A percentile compares a stretch with the other conserved stretches of the same genome.
phyloP scores from a whole-genome alignment of 2,329 filamentous ascomycete species.

The Colletotrichum agaves region DNA sequence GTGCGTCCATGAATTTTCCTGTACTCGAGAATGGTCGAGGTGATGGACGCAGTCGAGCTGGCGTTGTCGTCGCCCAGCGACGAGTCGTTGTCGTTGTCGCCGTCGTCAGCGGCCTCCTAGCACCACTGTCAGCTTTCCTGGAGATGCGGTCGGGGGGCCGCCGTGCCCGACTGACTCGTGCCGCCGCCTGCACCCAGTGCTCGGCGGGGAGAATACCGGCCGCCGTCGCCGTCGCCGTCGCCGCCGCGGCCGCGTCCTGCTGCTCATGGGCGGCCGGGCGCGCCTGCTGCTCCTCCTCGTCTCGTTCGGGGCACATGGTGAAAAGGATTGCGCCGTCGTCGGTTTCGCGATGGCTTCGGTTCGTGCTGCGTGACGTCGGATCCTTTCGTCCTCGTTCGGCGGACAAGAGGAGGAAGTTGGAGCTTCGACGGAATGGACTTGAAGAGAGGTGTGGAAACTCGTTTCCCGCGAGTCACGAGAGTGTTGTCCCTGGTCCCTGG shows the following conservation, averaged over 20 bases:
- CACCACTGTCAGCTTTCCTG: constrained; percentile 13
- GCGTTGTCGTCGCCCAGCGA: constrained; percentile 33
- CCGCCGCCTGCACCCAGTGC: constrained; percentile 33
- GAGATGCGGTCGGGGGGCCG: neutral
- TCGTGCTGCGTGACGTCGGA: neutral
- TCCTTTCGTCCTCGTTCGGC: neutral
- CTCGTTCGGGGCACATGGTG: constrained; percentile 18
- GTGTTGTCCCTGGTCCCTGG: no score
- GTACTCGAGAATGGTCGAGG: constrained; percentile 45
- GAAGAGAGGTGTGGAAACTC: constrained; percentile 1
- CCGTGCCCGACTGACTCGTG: constrained; percentile 25
- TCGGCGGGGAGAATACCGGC: constrained; percentile 32
- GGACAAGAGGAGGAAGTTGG: neutral
- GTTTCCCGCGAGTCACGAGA: constrained; percentile 24
- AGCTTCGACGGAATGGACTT: neutral
- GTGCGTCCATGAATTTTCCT: constrained; percentile 46
- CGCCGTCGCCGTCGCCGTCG: neutral
- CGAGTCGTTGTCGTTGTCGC: constrained; percentile 36
- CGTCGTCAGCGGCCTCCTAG: constrained; percentile 23
- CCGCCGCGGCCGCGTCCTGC: neutral
- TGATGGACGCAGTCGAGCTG: constrained; percentile 45
- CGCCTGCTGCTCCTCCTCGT: constrained; percentile 11
- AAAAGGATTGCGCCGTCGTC: neutral
- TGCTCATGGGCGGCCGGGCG: neutral
- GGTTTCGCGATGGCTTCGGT: neutral